These are phyloP conservation scores for Fusarium subglutinans DNA, from an alignment of 2,329 filamentous ascomycete species.

Conservation along the genomic window DNA sequence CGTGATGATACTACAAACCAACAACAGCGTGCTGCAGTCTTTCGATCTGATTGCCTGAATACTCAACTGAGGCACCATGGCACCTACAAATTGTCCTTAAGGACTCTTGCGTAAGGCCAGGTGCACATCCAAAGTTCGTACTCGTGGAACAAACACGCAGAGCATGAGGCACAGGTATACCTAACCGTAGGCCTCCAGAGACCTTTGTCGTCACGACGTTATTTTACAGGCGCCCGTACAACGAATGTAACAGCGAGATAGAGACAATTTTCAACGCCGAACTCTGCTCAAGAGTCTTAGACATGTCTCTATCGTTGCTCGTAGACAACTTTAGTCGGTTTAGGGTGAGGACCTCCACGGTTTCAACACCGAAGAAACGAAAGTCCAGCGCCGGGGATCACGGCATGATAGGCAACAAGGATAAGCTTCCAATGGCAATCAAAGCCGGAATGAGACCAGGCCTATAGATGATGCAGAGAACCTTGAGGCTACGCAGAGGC, in stretches of 20 bases:
- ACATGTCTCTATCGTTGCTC: slow-evolving; percentile 19
- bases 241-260: neutral
- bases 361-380: slow-evolving; percentile 19
- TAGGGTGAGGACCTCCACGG: neutral
- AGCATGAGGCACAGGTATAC: slow-evolving; percentile 23
- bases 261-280: neutral
- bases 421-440: slow-evolving; percentile 2
- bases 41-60: neutral
- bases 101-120: neutral
- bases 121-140: slow-evolving; percentile 21
- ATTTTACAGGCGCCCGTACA: slow-evolving; percentile 14
- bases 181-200: slow-evolving; percentile 26
- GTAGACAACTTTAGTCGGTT: neutral
- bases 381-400: slow-evolving; percentile 11
- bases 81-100: neutral
- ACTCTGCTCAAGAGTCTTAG: slow-evolving; percentile 20
- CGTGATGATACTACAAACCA: neutral
- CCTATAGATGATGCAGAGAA: slow-evolving; percentile 39
- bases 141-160: slow-evolving; percentile 31
- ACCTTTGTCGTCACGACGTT: slow-evolving; percentile 8
- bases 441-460: slow-evolving; percentile 14
- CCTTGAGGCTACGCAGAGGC: slow-evolving; percentile 29
- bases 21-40: neutral
- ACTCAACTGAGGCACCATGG: neutral
- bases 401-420: slow-evolving; percentile 22